phyloP scores from a whole-genome alignment of 345 rosid species.

The Populus deltoides region DNA sequence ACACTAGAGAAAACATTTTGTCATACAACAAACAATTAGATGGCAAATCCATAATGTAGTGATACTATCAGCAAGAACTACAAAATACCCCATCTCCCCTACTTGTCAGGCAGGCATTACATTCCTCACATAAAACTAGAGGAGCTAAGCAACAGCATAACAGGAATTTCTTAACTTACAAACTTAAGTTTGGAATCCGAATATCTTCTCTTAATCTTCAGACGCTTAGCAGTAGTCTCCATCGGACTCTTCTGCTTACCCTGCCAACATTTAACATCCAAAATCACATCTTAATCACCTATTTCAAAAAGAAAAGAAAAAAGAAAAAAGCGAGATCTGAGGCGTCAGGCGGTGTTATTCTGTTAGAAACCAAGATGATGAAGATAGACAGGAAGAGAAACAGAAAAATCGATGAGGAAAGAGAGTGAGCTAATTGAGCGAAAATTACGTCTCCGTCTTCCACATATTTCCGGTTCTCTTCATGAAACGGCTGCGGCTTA shows the following conservation, averaged over 20 bases:
- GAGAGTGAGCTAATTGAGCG: slow-evolving; percentile 13
- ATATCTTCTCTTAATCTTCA: slow-evolving; percentile 20
- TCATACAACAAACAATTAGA: neutral
- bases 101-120: slow-evolving; percentile 2
- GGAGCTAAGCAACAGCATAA: neutral
- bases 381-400: neutral
- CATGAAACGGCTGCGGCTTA: neutral
- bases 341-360: neutral
- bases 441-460: slow-evolving; percentile 14
- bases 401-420: neutral
- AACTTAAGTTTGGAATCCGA: slow-evolving; percentile 26
- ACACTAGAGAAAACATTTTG: neutral
- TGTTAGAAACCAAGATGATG: neutral
- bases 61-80: no score
- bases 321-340: slow-evolving; percentile 14
- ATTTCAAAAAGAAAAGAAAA: neutral
- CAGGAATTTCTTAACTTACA: slow-evolving; percentile 7
- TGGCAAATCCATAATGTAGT: no score
- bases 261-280: neutral
- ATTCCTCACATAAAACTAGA: neutral
- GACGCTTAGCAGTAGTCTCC: slow-evolving; percentile 15
- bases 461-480: neutral
- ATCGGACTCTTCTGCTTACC: slow-evolving; percentile 5
- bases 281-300: neutral
- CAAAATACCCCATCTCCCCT: neutral